These are phyloP conservation scores for Suhomyces prunicola DNA, from an alignment of 805 yeast species.

Conservation along the genomic window DNA sequence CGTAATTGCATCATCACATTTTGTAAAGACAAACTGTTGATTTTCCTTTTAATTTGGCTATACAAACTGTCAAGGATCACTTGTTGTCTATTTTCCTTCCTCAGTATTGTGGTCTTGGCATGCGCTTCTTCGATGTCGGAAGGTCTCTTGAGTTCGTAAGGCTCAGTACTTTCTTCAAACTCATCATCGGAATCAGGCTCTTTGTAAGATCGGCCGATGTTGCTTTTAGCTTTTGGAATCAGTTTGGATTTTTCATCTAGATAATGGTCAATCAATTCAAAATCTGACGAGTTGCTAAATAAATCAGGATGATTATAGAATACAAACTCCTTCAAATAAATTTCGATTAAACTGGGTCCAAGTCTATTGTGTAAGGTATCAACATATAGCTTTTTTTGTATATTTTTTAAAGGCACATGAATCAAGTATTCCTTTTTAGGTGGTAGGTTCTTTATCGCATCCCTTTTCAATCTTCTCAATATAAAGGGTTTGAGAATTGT, in stretches of 20 bases:
- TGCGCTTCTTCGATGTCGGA: conserved; percentile 13
- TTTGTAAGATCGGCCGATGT: conserved; percentile 4
- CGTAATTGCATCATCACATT: conserved; percentile 83
- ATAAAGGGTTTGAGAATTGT: conserved; percentile 86
- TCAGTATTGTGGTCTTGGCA: conserved; percentile 7
- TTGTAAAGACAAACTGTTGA: conserved; percentile 45
- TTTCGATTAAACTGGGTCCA: conserved; percentile 42
- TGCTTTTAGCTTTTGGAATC: conserved; percentile 2
- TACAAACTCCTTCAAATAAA: conserved; percentile 51
- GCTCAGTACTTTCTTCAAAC: conserved; percentile 11
- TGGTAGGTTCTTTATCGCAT: conserved; percentile 67
- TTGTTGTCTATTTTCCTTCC: conserved; percentile 5
- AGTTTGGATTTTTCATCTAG: conserved; percentile 30
- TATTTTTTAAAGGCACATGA: conserved; percentile 61
- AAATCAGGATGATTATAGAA: conserved; percentile 31
- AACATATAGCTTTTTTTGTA: conserved; percentile 64
- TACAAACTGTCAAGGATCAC: conserved; percentile 13
- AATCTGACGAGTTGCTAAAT: conserved; percentile 17
- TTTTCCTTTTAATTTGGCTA: conserved; percentile 13
- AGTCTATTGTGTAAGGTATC: conserved; percentile 46
- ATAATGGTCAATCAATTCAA: conserved; percentile 36
- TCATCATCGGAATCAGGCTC: conserved; percentile 33
- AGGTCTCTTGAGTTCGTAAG: background rate
- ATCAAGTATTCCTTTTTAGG: conserved; percentile 87
- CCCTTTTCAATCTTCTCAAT: conserved; percentile 74